phyloP scores from a whole-genome alignment of 441 rosid genomes.

The Mallotus japonicus region DNA sequence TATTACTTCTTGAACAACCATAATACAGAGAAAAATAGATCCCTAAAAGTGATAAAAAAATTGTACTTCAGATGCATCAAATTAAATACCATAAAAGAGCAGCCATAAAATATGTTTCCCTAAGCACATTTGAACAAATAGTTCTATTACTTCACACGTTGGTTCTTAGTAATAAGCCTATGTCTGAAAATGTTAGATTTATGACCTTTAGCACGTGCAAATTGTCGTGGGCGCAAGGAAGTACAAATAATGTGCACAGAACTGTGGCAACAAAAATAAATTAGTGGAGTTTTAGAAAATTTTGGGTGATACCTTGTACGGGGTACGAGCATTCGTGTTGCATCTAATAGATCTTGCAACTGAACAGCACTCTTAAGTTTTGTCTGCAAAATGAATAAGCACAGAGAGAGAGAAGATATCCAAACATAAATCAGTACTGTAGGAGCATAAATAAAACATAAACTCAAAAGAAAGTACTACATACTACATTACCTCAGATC shows the following conservation, averaged over 20 bases:
- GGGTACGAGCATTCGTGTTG: constrained; percentile 95
- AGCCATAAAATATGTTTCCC: neutral
- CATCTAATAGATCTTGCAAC: constrained; percentile 98
- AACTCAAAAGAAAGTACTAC: constrained; percentile 7
- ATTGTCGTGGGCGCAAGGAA: neutral
- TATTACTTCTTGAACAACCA: neutral
- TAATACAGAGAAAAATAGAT: neutral
- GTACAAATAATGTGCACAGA: neutral
- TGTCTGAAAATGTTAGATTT: neutral
- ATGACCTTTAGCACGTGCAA: neutral
- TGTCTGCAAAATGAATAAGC: constrained; percentile 52
- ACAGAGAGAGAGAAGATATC: neutral
- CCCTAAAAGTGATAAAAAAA: neutral
- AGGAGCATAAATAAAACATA: constrained; percentile 1
- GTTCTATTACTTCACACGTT: neutral
- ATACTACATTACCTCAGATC: constrained; percentile 73
- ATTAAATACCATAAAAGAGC: constrained; percentile 1
- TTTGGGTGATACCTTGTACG: constrained; percentile 68
- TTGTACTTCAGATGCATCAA: constrained; percentile 2
- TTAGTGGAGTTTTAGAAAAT: neutral
- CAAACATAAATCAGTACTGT: constrained; percentile 2
- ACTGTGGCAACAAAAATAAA: constrained; percentile 12
- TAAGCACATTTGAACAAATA: neutral
- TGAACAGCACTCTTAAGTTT: constrained; percentile 98
- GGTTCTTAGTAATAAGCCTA: neutral